A percentile compares a stretch with the other conserved stretches of the same genome.
Conservation (phyloP, 2,329 filamentous ascomycete species). For the Leptodontidium sp. region DNA sequence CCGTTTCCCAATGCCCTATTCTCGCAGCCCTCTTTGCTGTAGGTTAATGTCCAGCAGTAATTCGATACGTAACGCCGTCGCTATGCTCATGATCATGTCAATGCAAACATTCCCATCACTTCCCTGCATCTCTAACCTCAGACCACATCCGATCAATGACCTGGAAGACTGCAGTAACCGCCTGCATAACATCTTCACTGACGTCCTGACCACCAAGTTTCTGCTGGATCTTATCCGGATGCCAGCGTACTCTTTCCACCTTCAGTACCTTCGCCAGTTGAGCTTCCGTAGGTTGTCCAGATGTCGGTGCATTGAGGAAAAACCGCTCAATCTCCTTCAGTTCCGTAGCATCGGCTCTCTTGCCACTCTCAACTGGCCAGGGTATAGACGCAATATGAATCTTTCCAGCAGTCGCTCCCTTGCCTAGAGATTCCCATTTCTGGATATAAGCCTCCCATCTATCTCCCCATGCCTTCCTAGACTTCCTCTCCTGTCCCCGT, state of each 20-base stretch:
- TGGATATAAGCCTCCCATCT: conserved; percentile 71
- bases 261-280: conserved; percentile 68
- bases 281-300: conserved; percentile 42
- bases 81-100: conserved; percentile 24
- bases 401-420: conserved; percentile 49
- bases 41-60: background rate
- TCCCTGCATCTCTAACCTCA: conserved; percentile 51
- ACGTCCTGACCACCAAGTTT: conserved; percentile 75
- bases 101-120: conserved; percentile 22
- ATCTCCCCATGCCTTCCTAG: conserved; percentile 59
- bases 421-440: conserved; percentile 65
- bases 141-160: conserved; percentile 84
- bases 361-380: conserved; percentile 73
- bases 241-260: conserved; percentile 89
- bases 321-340: conserved; percentile 67
- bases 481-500: conserved; percentile 68
- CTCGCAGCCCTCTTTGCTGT: background rate
- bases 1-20: background rate
- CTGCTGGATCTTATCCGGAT: conserved; percentile 98
- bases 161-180: conserved; percentile 91
- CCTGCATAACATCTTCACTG: conserved; percentile 74
- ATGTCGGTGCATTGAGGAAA: conserved; percentile 59
- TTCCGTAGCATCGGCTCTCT: conserved; percentile 58
- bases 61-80: conserved; percentile 31
- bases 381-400: conserved; percentile 57